Percentiles rank a stretch among this genome's conserved stretches.
Evolutionary conservation across 192 early-diverging fungal genomes (phyloP).

Genomic region (Umbelopsis sp.): DNA sequence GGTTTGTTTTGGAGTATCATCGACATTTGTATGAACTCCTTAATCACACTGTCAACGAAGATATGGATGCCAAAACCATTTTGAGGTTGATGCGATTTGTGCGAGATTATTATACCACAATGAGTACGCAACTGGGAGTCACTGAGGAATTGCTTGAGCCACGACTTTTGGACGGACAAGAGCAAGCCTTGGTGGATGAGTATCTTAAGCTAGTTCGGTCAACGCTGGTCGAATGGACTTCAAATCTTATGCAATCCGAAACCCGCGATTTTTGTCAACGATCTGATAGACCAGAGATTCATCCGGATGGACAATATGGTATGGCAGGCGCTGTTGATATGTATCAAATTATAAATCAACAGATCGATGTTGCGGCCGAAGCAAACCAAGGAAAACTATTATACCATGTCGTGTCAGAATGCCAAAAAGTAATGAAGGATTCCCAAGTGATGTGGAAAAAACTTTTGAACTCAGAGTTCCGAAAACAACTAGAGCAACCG

Average conservation of each 20-base stretch:
- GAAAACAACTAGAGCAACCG: slow-evolving; percentile 76
- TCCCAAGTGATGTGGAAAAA: slow-evolving; percentile 84
- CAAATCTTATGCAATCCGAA: slow-evolving; percentile 86
- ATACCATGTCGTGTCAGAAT: slow-evolving; percentile 82
- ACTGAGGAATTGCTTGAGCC: slow-evolving; percentile 91
- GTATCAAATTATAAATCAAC: slow-evolving; percentile 99
- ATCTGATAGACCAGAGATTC: slow-evolving; percentile 71
- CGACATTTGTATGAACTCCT: slow-evolving; percentile 83
- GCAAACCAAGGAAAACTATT: slow-evolving; percentile 90
- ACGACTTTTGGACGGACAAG: slow-evolving; percentile 87
- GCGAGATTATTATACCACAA: slow-evolving; percentile 87
- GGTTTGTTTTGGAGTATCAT: slow-evolving; percentile 96
- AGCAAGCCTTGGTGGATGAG: slow-evolving; percentile 86
- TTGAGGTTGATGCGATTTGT: slow-evolving; percentile 87
- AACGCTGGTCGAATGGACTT: slow-evolving; percentile 91
- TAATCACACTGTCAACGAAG: slow-evolving; percentile 69
- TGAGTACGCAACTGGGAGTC: slow-evolving; percentile 85
- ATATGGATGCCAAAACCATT: slow-evolving; percentile 89
- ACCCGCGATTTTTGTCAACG: slow-evolving; percentile 78
- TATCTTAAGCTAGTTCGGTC: slow-evolving; percentile 88
- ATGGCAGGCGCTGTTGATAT: slow-evolving; percentile 84
- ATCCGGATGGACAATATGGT: slow-evolving; percentile 79
- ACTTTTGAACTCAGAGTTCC: slow-evolving; percentile 74
- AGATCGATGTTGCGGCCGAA: slow-evolving; percentile 85
- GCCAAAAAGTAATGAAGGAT: slow-evolving; percentile 79